These are phyloP conservation scores for Cercophora newfieldiana DNA, from an alignment of 495 filamentous ascomycete genomes.

Conservation along the genomic window DNA sequence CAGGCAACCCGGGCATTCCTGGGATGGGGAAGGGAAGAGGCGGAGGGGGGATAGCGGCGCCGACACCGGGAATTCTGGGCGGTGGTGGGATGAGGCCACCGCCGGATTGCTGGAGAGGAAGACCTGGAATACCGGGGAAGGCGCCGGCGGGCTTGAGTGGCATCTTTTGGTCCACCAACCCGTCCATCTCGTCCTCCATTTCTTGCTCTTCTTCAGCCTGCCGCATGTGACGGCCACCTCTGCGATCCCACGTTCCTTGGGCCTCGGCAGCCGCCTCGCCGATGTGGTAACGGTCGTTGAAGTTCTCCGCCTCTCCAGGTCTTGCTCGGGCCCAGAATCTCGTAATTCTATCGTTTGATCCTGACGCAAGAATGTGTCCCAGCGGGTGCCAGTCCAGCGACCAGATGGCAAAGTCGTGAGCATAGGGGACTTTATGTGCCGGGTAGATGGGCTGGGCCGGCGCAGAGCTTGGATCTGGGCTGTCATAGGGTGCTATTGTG, in stretches of 20 bases:
- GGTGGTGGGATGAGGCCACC: slow-evolving; percentile 34
- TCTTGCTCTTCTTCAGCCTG: slow-evolving; percentile 93
- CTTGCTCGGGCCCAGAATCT: slow-evolving; percentile 91
- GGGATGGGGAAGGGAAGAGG: slow-evolving; percentile 37
- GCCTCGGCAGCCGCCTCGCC: slow-evolving; percentile 91
- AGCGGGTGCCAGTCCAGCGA: slow-evolving; percentile 96
- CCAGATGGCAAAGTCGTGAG: slow-evolving; percentile 94
- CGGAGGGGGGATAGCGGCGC: slow-evolving; percentile 45
- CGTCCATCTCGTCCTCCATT: slow-evolving; percentile 87
- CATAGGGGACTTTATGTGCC: slow-evolving; percentile 78
- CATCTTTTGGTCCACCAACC: slow-evolving; percentile 92
- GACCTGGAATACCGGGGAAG: slow-evolving; percentile 55
- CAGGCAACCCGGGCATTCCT: slow-evolving; percentile 16
- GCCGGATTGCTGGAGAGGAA: slow-evolving; percentile 39
- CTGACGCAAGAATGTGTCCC: slow-evolving; percentile 96
- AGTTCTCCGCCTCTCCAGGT: slow-evolving; percentile 76
- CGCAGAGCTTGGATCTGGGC: slow-evolving; percentile 70
- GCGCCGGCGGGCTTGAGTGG: slow-evolving; percentile 49
- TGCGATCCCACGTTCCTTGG: slow-evolving; percentile 85
- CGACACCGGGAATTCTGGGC: slow-evolving; percentile 30
- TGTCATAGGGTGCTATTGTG: slow-evolving; percentile 79
- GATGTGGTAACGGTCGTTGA: slow-evolving; percentile 91
- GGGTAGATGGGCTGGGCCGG: slow-evolving; percentile 86
- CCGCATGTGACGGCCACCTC: slow-evolving; percentile 73
- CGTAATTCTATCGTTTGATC: slow-evolving; percentile 94